A percentile compares a stretch with the other conserved stretches of the same genome.
Evolutionary conservation across 495 filamentous ascomycete genomes (phyloP).

Genomic region (Neurospora tetrasperma): DNA sequence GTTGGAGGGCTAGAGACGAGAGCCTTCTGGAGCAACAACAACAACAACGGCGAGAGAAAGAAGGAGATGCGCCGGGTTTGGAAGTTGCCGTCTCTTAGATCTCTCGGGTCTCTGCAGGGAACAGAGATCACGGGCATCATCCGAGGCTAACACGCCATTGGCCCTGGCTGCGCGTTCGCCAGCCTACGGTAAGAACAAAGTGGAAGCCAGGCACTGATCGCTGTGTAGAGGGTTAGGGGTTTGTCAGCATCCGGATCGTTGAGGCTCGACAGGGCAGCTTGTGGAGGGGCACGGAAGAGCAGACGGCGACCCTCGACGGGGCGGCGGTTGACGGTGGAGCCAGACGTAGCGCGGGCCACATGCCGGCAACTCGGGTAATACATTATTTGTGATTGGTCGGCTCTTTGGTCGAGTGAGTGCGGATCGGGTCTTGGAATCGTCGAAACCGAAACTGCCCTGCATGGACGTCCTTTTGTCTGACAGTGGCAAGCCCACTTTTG

Average conservation of each 20-base stretch:
- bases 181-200: too few relatives aligned
- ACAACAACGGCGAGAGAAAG: not conserved
- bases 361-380: conserved; percentile 27
- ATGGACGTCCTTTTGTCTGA: not conserved
- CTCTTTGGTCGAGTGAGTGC: conserved; percentile 3
- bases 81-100: not conserved
- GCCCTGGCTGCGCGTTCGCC: not conserved
- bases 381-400: conserved; percentile 15
- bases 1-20: not conserved
- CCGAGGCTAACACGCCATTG: not conserved
- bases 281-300: not conserved
- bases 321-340: not conserved
- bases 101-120: not conserved
- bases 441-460: conserved; percentile 1
- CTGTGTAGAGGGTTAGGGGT: not conserved
- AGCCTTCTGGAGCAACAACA: not conserved
- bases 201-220: not conserved
- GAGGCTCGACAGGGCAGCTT: not conserved
- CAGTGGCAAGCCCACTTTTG: not conserved
- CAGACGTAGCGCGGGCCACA: conserved; percentile 6
- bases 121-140: not conserved
- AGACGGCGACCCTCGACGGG: not conserved
- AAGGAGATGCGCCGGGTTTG: not conserved
- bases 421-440: conserved; percentile 15
- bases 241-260: not conserved